Conservation (phyloP, 2,329 filamentous ascomycete genomes). For the Rachicladosporium sp. region DNA sequence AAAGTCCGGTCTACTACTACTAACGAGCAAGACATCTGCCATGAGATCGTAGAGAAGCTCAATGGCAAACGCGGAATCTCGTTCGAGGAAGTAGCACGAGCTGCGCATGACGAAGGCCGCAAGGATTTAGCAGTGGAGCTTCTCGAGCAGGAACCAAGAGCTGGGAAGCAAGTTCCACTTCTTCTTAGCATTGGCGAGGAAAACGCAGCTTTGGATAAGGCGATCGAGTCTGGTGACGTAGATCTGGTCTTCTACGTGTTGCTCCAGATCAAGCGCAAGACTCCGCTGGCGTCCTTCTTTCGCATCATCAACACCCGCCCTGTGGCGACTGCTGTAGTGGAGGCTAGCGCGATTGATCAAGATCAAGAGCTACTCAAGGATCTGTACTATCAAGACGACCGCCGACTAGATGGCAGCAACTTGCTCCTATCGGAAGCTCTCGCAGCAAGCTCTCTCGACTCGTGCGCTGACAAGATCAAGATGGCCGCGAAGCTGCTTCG, state of each 20-base stretch:
- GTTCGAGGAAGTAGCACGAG: constrained; percentile 84
- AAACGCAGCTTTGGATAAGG: constrained; percentile 87
- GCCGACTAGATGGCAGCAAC: constrained; percentile 74
- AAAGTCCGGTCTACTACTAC: constrained; percentile 79
- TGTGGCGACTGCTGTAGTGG: constrained; percentile 77
- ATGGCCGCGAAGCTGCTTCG: constrained; percentile 70
- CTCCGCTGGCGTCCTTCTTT: constrained; percentile 86
- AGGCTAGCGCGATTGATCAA: constrained; percentile 67
- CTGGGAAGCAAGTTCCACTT: constrained; percentile 89
- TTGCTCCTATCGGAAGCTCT: constrained; percentile 80
- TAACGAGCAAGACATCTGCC: constrained; percentile 79
- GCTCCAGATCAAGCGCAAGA: constrained; percentile 74
- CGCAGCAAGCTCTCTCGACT: constrained; percentile 54
- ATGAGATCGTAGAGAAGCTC: constrained; percentile 73
- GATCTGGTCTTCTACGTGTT: constrained; percentile 87
- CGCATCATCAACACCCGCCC: constrained; percentile 76
- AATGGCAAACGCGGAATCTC: constrained; percentile 85
- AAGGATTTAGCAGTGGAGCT: constrained; percentile 79
- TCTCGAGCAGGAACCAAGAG: constrained; percentile 84
- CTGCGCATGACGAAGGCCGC: constrained; percentile 88
- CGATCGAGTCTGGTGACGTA: constrained; percentile 87
- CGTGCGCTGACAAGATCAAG: constrained; percentile 74
- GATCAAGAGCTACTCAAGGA: constrained; percentile 80
- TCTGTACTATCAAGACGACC: constrained; percentile 93
- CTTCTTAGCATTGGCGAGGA: constrained; percentile 93